Conservation (phyloP, 1,284 basidiomycete genomes). For the Heterobasidion occidentale region DNA sequence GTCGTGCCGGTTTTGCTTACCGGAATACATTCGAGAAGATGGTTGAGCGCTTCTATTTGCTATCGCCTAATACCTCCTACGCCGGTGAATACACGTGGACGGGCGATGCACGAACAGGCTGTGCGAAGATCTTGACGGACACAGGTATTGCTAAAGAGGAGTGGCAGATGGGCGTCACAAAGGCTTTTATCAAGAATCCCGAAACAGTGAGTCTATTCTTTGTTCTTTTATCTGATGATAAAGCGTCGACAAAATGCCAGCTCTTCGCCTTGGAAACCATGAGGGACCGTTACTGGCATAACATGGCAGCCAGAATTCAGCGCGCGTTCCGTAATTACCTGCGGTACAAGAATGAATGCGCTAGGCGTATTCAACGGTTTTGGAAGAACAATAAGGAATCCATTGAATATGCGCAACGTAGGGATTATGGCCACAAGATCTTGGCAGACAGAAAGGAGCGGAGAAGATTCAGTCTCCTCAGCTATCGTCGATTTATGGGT, state of each 20-base stretch:
- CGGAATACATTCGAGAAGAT: conserved; percentile 98
- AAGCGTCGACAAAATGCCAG: conserved; percentile 28
- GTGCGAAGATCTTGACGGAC: conserved; percentile 88
- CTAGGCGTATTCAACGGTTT: conserved; percentile 92
- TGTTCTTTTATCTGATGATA: neutral
- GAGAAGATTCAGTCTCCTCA: conserved; percentile 86
- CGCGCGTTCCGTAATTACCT: conserved; percentile 94
- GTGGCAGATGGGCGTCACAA: conserved; percentile 99
- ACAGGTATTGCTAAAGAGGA: conserved; percentile 95
- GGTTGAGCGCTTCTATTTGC: conserved; percentile 95
- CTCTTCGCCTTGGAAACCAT: conserved; percentile 98
- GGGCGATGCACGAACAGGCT: conserved; percentile 87
- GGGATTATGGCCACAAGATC: conserved; percentile 93
- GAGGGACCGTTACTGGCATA: conserved; percentile 99
- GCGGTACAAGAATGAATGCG: conserved; percentile 93
- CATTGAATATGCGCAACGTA: conserved; percentile 80
- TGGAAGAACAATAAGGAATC: conserved; percentile 98
- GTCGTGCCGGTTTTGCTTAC: conserved; percentile 96
- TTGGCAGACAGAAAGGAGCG: conserved; percentile 92
- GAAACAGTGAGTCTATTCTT: conserved; percentile 66
- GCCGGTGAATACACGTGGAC: conserved; percentile 98
- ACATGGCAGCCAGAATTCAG: conserved; percentile 97
- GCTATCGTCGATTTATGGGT: conserved; percentile 93
- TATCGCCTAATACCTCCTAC: conserved; percentile 94
- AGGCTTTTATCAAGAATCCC: conserved; percentile 99